A percentile compares a stretch with the other conserved stretches of the same genome.
phyloP scores from a whole-genome alignment of 2,329 filamentous ascomycete genomes.

The Fusarium brevicatenulatum region DNA sequence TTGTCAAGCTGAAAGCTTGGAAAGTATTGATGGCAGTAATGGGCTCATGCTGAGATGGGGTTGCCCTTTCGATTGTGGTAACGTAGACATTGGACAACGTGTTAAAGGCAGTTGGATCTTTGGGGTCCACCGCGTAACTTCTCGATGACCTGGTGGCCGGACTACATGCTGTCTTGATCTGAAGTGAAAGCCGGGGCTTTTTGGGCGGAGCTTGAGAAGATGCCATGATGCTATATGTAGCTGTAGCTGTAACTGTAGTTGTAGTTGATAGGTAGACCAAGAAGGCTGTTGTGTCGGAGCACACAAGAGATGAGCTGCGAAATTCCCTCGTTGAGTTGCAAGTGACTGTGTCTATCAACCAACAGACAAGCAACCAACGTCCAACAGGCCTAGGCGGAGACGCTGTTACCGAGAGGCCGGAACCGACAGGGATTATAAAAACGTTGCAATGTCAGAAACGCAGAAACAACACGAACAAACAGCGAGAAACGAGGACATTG shows the following conservation, averaged over 20 bases:
- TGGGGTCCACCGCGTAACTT: conserved; percentile 58
- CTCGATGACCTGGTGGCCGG: conserved; percentile 50
- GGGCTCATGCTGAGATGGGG: conserved; percentile 58
- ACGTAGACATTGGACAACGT: conserved; percentile 73
- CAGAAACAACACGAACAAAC: conserved; percentile 33
- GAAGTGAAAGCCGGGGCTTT: conserved; percentile 67
- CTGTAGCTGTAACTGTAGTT: not conserved
- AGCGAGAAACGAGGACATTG: conserved; percentile 38
- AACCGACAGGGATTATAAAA: conserved; percentile 41
- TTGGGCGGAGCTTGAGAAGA: conserved; percentile 53
- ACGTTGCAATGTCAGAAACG: conserved; percentile 30
- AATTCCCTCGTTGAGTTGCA: conserved; percentile 8
- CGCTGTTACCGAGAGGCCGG: conserved; percentile 37
- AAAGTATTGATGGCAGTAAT: conserved; percentile 61
- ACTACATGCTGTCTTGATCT: conserved; percentile 59
- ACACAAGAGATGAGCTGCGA: conserved; percentile 7
- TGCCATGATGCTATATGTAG: conserved; percentile 48
- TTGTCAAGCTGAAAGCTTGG: conserved; percentile 46
- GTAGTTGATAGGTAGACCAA: conserved; percentile 4
- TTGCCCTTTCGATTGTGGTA: conserved; percentile 68
- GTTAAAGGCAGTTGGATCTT: conserved; percentile 72
- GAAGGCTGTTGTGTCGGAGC: not conserved
- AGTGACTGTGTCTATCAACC: conserved; percentile 23
- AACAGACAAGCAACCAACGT: conserved; percentile 34
- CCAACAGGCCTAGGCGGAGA: conserved; percentile 29